Evolutionary conservation across 352 stramenopile species (phyloP).

Genomic region (Elongisporangium anandrum): DNA sequence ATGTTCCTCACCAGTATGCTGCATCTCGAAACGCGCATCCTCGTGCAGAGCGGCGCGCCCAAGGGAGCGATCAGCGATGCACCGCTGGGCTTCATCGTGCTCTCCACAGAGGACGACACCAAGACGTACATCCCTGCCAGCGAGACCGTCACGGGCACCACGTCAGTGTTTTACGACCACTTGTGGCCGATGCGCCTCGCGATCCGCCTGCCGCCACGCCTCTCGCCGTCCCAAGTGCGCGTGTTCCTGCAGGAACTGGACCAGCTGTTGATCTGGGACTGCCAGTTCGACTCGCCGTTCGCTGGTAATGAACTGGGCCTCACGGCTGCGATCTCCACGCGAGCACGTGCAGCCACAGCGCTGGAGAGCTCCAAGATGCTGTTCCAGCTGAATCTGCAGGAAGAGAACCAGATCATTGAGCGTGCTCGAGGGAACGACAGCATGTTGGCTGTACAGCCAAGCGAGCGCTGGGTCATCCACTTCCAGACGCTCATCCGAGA

Average conservation of each 20-base stretch:
- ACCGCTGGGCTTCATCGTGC: constrained; percentile 62
- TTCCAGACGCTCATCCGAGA: constrained; percentile 54
- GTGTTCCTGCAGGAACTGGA: constrained; percentile 67
- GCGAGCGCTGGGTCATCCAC: constrained; percentile 49
- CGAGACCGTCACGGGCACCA: constrained; percentile 43
- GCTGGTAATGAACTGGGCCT: constrained; percentile 7
- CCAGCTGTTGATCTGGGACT: constrained; percentile 39
- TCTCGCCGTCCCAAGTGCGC: constrained; percentile 28
- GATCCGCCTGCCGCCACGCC: constrained; percentile 33
- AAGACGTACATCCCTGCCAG: constrained; percentile 67
- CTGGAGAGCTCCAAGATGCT: constrained; percentile 18
- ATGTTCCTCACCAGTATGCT: constrained; percentile 80
- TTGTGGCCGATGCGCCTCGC: constrained; percentile 52
- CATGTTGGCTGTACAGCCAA: constrained; percentile 38
- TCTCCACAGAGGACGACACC: constrained; percentile 47
- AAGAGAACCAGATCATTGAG: constrained; percentile 43
- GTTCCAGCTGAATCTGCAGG: constrained; percentile 44
- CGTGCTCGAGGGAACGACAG: constrained; percentile 46
- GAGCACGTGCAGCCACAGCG: constrained; percentile 7
- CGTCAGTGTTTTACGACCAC: constrained; percentile 43
- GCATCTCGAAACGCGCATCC: constrained; percentile 41
- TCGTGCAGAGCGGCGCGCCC: constrained; percentile 28
- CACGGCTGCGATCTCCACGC: background rate
- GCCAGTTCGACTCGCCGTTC: constrained; percentile 7
- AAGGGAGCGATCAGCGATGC: constrained; percentile 50